Base-by-base conservation (phyloP, 75 land plant species). In the Cupressus sempervirens region DNA sequence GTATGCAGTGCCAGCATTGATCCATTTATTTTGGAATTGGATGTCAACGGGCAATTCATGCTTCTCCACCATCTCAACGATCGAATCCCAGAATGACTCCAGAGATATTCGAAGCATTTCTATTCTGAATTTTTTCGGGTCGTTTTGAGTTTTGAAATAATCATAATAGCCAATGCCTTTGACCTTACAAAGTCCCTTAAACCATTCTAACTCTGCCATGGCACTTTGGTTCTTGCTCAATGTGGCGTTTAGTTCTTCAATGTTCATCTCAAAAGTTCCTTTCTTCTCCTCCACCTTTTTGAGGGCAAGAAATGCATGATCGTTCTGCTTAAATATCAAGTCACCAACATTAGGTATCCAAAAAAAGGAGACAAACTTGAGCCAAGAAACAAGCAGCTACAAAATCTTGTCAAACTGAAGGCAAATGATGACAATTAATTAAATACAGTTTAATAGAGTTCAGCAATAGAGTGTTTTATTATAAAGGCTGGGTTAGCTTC, bases 1-100 rank as follows among this genome's bases (percentile, higher is more conserved):
- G 54, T 81, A 85, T n/a, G 84, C 30, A 26, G 46, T 83, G 36
- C 86, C 86, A 34, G 86, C 83, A 85, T 85, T 82, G 16, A 85
- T 52, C 86, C 86, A 85, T 32, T 85, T 85, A 46, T 82, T 85
- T 52, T 48, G 86, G 4, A 29, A 83, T 52, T 85, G 48, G 36
- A 85, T 84, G 43, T 80, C 62, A 11, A 36, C 26, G 3, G 85
- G 86, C 36, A 85, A 83, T 43, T 81, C 29, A 82, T 50, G 38
- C 16, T 85, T 85, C 40, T 80, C n/a, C 84, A 18, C 83, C 54
- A 46, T 41, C 4, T 85, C 86, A 30, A 85, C 38, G 7, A 83
- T 82, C 13, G 48, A 84, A 85, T 85, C 86, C 86, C 86, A 85
- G 43, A 85, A 85, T 35, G 18, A n/a, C 1, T 13, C 62, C 12